Evolutionary conservation across 345 rosid species (phyloP).

Genomic region (Euphorbia lathyris): DNA sequence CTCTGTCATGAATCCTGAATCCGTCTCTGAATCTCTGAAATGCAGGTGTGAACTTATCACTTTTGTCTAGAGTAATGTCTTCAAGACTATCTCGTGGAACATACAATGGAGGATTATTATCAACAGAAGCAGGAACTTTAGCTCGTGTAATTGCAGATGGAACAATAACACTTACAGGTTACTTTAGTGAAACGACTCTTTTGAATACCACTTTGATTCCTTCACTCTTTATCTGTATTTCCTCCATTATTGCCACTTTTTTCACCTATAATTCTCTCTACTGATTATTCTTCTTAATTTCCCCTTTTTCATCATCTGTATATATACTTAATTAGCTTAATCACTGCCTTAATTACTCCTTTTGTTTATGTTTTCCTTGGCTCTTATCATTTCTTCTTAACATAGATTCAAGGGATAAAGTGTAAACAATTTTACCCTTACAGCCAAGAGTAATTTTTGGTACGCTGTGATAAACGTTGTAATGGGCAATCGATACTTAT

Average conservation of each 20-base stretch:
- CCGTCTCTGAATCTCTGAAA: too few relatives aligned
- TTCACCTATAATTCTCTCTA: slow-evolving; percentile 50
- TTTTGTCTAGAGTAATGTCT: slow-evolving; percentile 53
- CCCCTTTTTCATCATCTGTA: background rate
- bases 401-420: too few relatives aligned
- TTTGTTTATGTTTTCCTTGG: background rate
- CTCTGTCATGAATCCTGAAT: too few relatives aligned
- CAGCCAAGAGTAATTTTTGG: too few relatives aligned
- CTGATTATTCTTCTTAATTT: slow-evolving; percentile 18
- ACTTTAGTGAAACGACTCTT: slow-evolving; percentile 39
- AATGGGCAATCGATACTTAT: too few relatives aligned
- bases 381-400: too few relatives aligned
- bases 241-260: slow-evolving; percentile 51
- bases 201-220: slow-evolving; percentile 50
- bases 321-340: slow-evolving; percentile 3
- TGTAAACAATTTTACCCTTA: too few relatives aligned
- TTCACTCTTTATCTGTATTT: slow-evolving; percentile 45
- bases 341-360: background rate
- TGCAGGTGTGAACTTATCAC: slow-evolving; percentile 57
- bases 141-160: slow-evolving; percentile 64
- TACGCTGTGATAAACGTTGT: too few relatives aligned
- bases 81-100: slow-evolving; percentile 61
- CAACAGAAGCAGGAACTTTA: slow-evolving; percentile 59
- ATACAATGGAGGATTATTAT: slow-evolving; percentile 53
- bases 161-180: slow-evolving; percentile 49